Evolutionary conservation across 441 rosid species (phyloP).

Genomic region (Pelargonium fulgidum): DNA sequence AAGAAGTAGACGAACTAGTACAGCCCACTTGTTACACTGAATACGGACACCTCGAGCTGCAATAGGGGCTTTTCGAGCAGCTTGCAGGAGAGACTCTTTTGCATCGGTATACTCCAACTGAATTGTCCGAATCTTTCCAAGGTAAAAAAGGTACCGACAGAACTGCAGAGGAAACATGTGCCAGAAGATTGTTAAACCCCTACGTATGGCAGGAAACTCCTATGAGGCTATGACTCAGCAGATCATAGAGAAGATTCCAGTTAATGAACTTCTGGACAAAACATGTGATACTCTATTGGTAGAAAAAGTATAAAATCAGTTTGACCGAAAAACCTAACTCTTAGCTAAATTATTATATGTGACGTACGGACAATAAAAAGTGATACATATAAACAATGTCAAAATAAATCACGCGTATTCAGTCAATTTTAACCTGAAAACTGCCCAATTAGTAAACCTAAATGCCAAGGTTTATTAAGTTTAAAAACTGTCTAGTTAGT

Average conservation of each 20-base stretch:
- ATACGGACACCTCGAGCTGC: slow-evolving; percentile 52
- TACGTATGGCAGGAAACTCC: neutral
- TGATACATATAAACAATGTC: neutral
- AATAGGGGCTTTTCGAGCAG: slow-evolving; percentile 52
- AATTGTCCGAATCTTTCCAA: slow-evolving; percentile 60
- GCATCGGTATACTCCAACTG: slow-evolving; percentile 65
- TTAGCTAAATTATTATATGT: neutral
- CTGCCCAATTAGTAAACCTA: no score
- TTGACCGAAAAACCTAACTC: neutral
- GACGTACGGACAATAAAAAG: neutral
- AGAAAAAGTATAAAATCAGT: neutral
- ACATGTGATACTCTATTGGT: no score
- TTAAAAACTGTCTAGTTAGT: no score
- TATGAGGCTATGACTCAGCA: neutral
- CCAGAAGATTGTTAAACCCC: neutral
- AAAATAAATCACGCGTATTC: neutral
- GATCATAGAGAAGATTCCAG: neutral
- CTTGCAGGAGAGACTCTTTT: slow-evolving; percentile 57
- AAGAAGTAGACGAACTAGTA: slow-evolving; percentile 44
- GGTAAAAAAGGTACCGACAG: slow-evolving; percentile 56
- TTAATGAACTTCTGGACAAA: no score
- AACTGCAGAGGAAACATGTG: slow-evolving; percentile 39
- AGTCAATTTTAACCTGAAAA: neutral
- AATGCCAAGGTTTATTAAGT: no score
- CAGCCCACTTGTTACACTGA: slow-evolving; percentile 56